Evolutionary conservation across 495 filamentous ascomycete species (phyloP), one percentile per base, ranked within the genome.

Genomic region (Neurospora terricola): DNA sequence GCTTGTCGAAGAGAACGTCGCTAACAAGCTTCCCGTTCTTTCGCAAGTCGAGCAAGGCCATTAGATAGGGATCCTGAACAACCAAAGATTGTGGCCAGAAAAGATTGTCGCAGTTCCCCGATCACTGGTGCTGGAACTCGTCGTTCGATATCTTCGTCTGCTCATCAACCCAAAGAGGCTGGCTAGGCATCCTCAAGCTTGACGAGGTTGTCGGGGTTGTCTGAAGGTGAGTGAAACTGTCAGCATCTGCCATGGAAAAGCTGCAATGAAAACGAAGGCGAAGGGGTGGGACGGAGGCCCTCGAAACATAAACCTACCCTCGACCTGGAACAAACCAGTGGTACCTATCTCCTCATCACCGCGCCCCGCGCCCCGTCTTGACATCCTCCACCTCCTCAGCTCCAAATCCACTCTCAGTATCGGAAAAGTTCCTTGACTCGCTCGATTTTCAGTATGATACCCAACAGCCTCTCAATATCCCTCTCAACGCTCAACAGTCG

Each of bases 401-500:
- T 34, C 34, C 34, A 34, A 34, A 34, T 38, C 37, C 2, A 12
- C 4, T 4, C 38, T 40, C 38, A 40, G 38, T 4, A 40, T 40
- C 38, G 2, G 38, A 12, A 14, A 40, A 12, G 0, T 11, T 38
- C 38, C 9, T 38, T 10, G 5, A 8, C 38, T n/a, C 43, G 9
- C 43, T 54, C 45, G 0, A 2, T 2, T 0, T 54, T 21, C 4
- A 54, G 0, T 4, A 54, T 54, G 5, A 54, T 2, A 0, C 2
- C 4, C 45, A 54, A 54, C 21, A 54, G 4, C n/a, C n/a, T 11
- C 1, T 23, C 45, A 23, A 54, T 12, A 6, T 0, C 21, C 0
- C 0, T 0, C n/a, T 12, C 4, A 2, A 54, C 45, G 0, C 3
- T 1, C n/a, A 6, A 1, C 4, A 54, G 45, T 3, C 10, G 10